phyloP scores from a whole-genome alignment of 305 asterid species.

The Rubia peregrina region DNA sequence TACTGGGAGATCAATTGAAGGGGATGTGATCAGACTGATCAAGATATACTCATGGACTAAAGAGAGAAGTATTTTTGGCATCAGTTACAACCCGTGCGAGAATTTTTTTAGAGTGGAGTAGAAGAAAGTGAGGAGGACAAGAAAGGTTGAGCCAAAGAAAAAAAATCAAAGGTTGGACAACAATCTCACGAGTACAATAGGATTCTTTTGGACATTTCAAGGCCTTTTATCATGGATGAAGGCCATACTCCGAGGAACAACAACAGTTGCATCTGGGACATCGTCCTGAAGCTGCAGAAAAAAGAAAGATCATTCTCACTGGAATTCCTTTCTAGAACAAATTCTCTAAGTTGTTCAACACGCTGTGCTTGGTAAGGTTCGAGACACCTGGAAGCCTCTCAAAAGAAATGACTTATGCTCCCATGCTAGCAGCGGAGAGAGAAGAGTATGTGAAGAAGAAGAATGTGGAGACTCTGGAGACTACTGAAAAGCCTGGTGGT shows the following conservation, averaged over 20 bases:
- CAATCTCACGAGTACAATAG: conserved; percentile 16
- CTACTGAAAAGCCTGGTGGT: conserved; percentile 14
- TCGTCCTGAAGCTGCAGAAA: conserved; percentile 34
- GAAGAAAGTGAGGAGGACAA: neutral
- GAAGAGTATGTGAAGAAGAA: conserved; percentile 8
- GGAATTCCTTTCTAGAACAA: conserved; percentile 68
- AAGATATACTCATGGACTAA: conserved; percentile 26
- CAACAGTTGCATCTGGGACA: conserved; percentile 45
- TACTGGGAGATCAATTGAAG: conserved; percentile 10
- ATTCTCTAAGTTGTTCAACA: conserved; percentile 60
- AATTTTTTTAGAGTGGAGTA: conserved; percentile 28
- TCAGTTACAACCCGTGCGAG: conserved; percentile 45
- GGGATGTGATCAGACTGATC: conserved; percentile 22
- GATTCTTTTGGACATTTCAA: conserved; percentile 44
- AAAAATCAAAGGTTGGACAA: neutral
- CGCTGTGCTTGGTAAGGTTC: conserved; percentile 54
- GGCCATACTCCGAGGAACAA: conserved; percentile 66
- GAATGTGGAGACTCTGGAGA: conserved; percentile 13
- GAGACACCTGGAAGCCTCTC: conserved; percentile 32
- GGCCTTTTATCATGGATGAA: conserved; percentile 53
- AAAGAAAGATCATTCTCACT: conserved; percentile 49
- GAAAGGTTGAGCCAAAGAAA: neutral
- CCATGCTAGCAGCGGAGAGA: conserved; percentile 17
- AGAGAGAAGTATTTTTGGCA: conserved; percentile 37
- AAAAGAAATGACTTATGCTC: conserved; percentile 25